Base-by-base conservation (phyloP, 2,329 filamentous ascomycete genomes). In the Talaromyces rugulosus region DNA sequence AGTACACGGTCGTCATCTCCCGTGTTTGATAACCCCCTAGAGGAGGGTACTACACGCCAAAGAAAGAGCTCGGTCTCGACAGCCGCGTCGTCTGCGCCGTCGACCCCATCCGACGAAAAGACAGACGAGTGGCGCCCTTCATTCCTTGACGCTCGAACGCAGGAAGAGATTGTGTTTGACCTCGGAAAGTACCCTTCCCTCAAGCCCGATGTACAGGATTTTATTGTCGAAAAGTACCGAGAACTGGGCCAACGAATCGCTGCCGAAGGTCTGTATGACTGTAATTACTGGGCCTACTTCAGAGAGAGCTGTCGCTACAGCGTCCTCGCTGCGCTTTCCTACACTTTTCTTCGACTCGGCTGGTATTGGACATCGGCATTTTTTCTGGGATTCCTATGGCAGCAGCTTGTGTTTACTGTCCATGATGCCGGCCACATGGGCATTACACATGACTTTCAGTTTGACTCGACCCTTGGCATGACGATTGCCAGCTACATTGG, bases 361-460 rank as follows among this genome's bases (percentile, higher is more conserved):
- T 91, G 89, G 85, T 94, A 90, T 70, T 81, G 78, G 55, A 78
- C 84, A 2, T 91, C 90, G 61, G 92, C 86, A 1, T 74, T 90
- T 56, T 92, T 88, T 67, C 81, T 98, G 2, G 95, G 94, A 23
- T 82, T 85, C 65, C 84, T 96, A 71, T 98, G 95, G 94, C 95
- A 98, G 72, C 95, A 98, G 74, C 83, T 98, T 31, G 90, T 94
- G 58, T 99, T 99, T 72, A 89, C 89, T 1, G 95, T 91, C 64
- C 95, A 99, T 75, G 95, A 99, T 80, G 91, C 94, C 57, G 93
- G 92, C 6, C 95, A 99, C 76, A 96, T 97, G 89, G 95, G 91
- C 67, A 96, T 99, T 69, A 99, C 95, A 2, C 94, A 98, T 76
- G 83, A 89, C 72, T 98, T 94, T 74, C 87, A 90, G 56, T 77